Evolutionary conservation across 2,329 filamentous ascomycete species (phyloP).

Genomic region (Exserohilum rostratum): DNA sequence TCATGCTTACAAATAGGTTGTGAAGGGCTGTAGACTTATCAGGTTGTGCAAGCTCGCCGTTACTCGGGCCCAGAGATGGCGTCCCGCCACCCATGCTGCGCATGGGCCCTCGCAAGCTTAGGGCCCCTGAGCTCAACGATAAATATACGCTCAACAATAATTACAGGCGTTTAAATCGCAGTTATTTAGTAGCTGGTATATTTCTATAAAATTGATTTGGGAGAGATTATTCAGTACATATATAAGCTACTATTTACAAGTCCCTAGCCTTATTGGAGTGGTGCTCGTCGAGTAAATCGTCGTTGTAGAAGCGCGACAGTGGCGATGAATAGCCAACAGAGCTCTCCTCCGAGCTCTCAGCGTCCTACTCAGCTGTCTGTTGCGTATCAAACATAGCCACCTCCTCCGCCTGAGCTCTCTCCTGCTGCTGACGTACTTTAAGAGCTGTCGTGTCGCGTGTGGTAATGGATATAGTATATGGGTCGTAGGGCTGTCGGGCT

Average conservation of each 20-base stretch:
- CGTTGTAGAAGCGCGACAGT: not conserved
- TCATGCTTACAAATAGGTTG: not conserved
- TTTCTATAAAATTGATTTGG: not conserved
- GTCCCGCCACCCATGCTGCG: not conserved
- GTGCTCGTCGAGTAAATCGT: not conserved
- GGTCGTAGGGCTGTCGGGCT: not conserved
- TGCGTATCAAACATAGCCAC: not conserved
- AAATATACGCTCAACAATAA: not conserved
- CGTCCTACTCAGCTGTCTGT: not conserved
- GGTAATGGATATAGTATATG: not conserved
- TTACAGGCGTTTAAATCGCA: not conserved
- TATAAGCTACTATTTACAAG: not conserved
- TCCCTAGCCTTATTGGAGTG: not conserved
- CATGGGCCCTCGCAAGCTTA: not conserved
- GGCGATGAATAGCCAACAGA: not conserved
- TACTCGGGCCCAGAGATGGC: not conserved
- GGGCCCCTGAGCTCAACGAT: not conserved
- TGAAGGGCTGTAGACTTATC: not conserved
- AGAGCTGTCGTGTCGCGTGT: not conserved
- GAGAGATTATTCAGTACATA: not conserved
- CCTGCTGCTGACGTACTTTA: not conserved
- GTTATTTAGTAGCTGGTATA: not conserved
- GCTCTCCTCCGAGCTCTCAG: not conserved
- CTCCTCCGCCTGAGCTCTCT: not conserved
- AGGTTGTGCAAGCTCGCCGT: not conserved